Conservation (phyloP, 2,329 filamentous ascomycete genomes). For the Colletotrichum paranaense region DNA sequence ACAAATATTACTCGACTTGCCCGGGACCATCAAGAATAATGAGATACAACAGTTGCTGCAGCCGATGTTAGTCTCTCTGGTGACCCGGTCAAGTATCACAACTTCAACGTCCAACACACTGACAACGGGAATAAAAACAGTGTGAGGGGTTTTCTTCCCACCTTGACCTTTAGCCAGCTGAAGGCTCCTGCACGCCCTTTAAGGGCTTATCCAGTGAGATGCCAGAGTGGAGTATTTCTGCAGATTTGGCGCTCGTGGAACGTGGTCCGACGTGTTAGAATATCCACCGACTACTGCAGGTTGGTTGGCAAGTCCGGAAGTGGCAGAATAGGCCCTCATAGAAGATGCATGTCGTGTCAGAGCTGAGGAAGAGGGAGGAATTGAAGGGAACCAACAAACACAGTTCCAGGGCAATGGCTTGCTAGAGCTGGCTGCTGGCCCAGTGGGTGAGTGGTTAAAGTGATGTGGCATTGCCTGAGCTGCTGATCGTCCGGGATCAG, state of each 20-base stretch:
- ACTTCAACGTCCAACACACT: too few species aligned
- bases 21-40: neutral
- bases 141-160: slow-evolving; percentile 11
- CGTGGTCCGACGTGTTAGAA: slow-evolving; percentile 7
- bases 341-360: neutral
- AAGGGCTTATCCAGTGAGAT: neutral
- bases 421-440: neutral
- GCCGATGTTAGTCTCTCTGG: neutral
- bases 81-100: neutral
- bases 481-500: slow-evolving; percentile 37
- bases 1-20: neutral
- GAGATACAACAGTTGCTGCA: neutral
- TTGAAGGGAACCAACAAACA: neutral
- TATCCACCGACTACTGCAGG: slow-evolving; percentile 32
- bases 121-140: neutral
- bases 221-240: slow-evolving; percentile 17
- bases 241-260: neutral
- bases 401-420: neutral
- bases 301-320: slow-evolving; percentile 16
- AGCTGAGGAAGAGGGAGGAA: neutral
- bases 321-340: neutral
- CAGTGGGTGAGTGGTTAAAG: neutral
- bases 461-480: slow-evolving; percentile 32
- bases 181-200: slow-evolving; percentile 11
- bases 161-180: neutral